Conservation (phyloP, 1,284 basidiomycete species). For the Ustilago cynodontis region DNA sequence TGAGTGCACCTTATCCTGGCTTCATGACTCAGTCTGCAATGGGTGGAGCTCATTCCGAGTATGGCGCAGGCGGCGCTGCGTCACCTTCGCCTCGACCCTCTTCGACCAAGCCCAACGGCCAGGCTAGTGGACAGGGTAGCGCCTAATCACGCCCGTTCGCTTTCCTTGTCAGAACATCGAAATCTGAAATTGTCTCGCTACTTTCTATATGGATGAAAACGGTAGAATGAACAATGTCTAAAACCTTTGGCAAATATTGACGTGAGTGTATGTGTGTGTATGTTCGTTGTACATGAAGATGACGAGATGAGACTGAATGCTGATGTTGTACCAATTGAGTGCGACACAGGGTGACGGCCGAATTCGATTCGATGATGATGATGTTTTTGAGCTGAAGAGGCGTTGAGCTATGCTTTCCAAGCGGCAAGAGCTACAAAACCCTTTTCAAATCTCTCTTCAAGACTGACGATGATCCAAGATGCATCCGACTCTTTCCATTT, state of each 20-base stretch:
- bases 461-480: conserved; percentile 35
- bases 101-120: conserved; percentile 40
- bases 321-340: not conserved
- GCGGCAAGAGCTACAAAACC: conserved; percentile 46
- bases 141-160: not conserved
- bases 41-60: conserved; percentile 32
- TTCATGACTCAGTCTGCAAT: conserved; percentile 38
- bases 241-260: not conserved
- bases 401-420: conserved; percentile 29
- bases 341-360: not conserved
- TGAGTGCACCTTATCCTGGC: conserved; percentile 47
- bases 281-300: conserved; percentile 10
- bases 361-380: not conserved
- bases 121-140: conserved; percentile 21
- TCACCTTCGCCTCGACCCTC: conserved; percentile 21
- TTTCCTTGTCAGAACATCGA: not conserved
- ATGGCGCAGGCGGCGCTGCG: conserved; percentile 19
- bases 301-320: not conserved
- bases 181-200: not conserved
- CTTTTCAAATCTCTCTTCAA: conserved; percentile 48
- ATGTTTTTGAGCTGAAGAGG: not conserved
- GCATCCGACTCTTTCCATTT: conserved; percentile 41
- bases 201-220: conserved; percentile 5
- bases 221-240: conserved; percentile 16
- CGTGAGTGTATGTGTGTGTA: not conserved